Evolutionary conservation across 2,329 filamentous ascomycete genomes (phyloP).

Genomic region (Camptophora hylomeconis): DNA sequence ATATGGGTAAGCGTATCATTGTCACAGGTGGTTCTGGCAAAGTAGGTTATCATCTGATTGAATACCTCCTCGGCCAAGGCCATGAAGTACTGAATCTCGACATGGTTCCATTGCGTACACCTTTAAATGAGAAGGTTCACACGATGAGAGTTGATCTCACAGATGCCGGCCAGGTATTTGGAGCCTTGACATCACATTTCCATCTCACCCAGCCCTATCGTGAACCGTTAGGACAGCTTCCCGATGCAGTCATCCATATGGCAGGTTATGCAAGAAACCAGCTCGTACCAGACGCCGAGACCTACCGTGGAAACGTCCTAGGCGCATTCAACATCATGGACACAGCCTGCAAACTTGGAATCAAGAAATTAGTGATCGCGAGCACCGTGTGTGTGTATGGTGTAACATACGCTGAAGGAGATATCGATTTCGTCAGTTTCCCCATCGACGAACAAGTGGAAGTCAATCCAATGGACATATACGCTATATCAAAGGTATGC

Average conservation of each 20-base stretch:
- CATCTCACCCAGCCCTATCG: constrained; percentile 37
- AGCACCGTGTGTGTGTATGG: constrained; percentile 48
- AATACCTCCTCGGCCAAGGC: constrained; percentile 36
- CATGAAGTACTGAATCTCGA: constrained; percentile 45
- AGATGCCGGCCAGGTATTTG: constrained; percentile 43
- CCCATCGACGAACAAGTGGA: constrained; percentile 48
- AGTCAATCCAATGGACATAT: constrained; percentile 47
- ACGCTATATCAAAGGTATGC: constrained; percentile 39
- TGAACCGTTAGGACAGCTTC: constrained; percentile 27
- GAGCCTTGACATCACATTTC: constrained; percentile 44
- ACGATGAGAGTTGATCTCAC: constrained; percentile 45
- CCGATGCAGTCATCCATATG: constrained; percentile 52
- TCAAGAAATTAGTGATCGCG: constrained; percentile 50
- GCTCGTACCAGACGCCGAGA: constrained; percentile 48
- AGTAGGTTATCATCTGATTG: constrained; percentile 42
- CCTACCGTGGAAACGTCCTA: constrained; percentile 42
- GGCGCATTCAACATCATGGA: constrained; percentile 52
- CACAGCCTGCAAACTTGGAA: constrained; percentile 47
- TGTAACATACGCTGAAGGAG: constrained; percentile 48
- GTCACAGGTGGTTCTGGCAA: constrained; percentile 45
- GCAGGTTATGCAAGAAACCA: constrained; percentile 47
- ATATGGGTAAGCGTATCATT: constrained; percentile 30
- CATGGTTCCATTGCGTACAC: constrained; percentile 28
- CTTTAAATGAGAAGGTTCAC: constrained; percentile 34
- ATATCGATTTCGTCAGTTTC: constrained; percentile 43